A percentile compares a stretch with the other conserved stretches of the same genome.
Evolutionary conservation across 2,329 filamentous ascomycete genomes (phyloP).

Genomic region (Pyricularia pennisetigena): DNA sequence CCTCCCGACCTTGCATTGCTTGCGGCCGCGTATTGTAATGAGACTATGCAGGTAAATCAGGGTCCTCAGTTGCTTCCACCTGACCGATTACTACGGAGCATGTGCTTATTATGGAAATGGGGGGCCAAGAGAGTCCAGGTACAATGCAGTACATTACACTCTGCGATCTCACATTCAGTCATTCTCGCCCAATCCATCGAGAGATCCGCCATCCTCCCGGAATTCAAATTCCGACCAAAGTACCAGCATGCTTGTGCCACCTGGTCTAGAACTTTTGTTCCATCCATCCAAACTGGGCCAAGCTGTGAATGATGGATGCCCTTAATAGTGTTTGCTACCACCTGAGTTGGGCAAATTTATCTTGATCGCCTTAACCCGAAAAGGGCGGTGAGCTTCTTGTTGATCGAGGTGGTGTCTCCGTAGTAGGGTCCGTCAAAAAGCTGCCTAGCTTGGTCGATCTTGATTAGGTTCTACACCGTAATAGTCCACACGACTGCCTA

Average conservation of each 20-base stretch:
- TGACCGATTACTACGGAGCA: not conserved
- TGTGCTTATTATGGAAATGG: not conserved
- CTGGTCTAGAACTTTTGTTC: not conserved
- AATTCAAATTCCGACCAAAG: not conserved
- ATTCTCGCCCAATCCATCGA: not conserved
- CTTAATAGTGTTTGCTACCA: not conserved
- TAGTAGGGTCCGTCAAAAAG: not conserved
- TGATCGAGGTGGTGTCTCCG: not conserved
- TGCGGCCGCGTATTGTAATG: not conserved
- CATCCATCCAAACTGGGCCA: not conserved
- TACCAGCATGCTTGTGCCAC: not conserved
- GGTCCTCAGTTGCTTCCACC: not conserved
- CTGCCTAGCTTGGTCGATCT: not conserved
- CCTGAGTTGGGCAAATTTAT: not conserved
- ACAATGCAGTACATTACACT: too few relatives aligned
- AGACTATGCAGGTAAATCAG: not conserved
- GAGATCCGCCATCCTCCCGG: not conserved
- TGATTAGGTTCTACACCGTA: too few relatives aligned
- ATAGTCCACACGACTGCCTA: too few relatives aligned
- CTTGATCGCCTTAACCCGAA: not conserved
- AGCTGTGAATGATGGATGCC: not conserved
- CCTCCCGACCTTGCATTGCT: not conserved
- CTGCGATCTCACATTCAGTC: not conserved
- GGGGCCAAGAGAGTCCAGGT: not conserved
- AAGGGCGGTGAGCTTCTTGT: not conserved